Conservation (phyloP, 1,284 basidiomycete species). For the Tremellales sp. region DNA sequence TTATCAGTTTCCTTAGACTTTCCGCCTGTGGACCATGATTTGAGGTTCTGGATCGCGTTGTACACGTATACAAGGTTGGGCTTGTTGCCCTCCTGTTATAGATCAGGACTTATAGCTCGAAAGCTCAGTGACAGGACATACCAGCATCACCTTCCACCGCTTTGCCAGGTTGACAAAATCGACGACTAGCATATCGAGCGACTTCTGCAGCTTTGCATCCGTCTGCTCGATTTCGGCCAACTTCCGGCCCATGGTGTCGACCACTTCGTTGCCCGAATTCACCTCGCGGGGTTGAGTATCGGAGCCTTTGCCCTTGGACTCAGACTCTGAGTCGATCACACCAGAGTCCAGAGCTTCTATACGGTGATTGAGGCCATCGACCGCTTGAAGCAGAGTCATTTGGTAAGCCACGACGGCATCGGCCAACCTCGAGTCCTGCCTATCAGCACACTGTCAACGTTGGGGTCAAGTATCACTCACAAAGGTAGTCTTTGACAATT, state of each 20-base stretch:
- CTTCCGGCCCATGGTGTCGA: neutral
- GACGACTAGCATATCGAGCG: neutral
- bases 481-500: conserved; percentile 14
- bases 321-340: conserved; percentile 1
- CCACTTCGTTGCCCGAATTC: neutral
- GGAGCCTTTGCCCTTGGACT: neutral
- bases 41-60: neutral
- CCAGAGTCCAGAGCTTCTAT: conserved; percentile 14
- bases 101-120: neutral
- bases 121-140: neutral
- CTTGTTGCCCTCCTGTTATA: neutral
- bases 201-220: neutral
- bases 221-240: neutral
- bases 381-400: conserved; percentile 37
- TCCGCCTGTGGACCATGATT: neutral
- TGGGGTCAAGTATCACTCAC: conserved; percentile 9
- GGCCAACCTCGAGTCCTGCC: conserved; percentile 38
- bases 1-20: too few relatives aligned
- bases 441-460: neutral
- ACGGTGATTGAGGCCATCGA: conserved; percentile 28
- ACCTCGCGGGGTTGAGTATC: neutral
- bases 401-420: conserved; percentile 48
- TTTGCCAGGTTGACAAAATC: neutral
- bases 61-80: neutral
- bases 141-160: neutral